These are phyloP conservation scores for Sarcodon aspratus DNA, from an alignment of 768 basidiomycete genomes.

Conservation along the genomic window DNA sequence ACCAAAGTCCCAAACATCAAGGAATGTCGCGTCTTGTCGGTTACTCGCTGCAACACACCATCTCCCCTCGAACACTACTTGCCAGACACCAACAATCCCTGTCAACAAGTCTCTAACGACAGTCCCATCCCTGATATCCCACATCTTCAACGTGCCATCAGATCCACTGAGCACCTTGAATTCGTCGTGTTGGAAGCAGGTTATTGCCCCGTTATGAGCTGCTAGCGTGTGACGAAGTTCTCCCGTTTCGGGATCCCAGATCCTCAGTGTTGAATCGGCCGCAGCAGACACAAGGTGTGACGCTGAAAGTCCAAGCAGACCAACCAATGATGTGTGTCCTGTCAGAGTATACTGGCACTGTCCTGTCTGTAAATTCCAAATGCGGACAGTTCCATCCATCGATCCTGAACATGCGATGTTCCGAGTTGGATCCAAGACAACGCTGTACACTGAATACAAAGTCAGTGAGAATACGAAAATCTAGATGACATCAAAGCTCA, in stretches of 20 bases:
- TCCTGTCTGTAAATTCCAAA: constrained; percentile 85
- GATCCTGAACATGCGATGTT: constrained; percentile 94
- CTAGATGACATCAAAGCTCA: constrained; percentile 13
- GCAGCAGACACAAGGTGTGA: constrained; percentile 92
- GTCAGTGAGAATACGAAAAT: constrained; percentile 4
- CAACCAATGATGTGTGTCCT: constrained; percentile 93
- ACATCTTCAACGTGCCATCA: constrained; percentile 96
- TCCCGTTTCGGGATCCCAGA: constrained; percentile 88
- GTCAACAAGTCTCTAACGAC: constrained; percentile 83
- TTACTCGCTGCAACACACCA: constrained; percentile 95
- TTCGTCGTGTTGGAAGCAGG: constrained; percentile 98
- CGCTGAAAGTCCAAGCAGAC: constrained; percentile 81
- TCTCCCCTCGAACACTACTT: constrained; percentile 88
- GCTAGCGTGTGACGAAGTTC: constrained; percentile 72
- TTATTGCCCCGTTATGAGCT: constrained; percentile 95
- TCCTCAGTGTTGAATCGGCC: constrained; percentile 87
- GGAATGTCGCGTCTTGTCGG: constrained; percentile 59
- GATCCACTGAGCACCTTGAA: constrained; percentile 93
- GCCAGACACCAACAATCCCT: constrained; percentile 94
- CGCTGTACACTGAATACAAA: constrained; percentile 69
- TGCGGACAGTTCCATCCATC: constrained; percentile 94
- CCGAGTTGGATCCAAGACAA: constrained; percentile 78
- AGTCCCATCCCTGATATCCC: constrained; percentile 84
- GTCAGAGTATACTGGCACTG: constrained; percentile 70
- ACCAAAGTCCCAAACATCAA: constrained; percentile 90